Percentiles rank a stretch among this genome's conserved stretches.
phyloP scores from a whole-genome alignment of 75 land plant species.

The Pinus tabuliformis region DNA sequence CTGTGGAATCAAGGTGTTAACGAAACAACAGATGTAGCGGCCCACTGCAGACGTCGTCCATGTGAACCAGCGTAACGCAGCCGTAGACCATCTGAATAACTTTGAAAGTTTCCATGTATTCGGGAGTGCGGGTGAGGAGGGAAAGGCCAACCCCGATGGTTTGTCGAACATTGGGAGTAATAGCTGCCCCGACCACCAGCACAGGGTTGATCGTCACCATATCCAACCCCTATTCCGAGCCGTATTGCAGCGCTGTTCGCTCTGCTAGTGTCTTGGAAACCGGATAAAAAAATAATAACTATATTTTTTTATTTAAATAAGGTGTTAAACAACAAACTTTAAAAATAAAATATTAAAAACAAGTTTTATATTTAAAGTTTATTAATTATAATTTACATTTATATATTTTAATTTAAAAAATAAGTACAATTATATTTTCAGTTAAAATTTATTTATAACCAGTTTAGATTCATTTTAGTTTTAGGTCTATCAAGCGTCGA shows the following conservation, averaged over 20 bases:
- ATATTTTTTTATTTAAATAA: no score
- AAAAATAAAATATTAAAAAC: no score
- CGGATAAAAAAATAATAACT: no score
- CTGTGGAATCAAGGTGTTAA: neutral
- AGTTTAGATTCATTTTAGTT: no score
- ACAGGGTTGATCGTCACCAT: slow-evolving; percentile 20
- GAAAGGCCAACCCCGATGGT: neutral
- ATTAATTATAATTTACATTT: no score
- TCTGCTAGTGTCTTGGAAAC: slow-evolving; percentile 23
- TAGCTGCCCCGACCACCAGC: slow-evolving; percentile 21
- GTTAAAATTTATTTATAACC: no score
- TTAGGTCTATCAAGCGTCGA: no score
- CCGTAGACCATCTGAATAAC: slow-evolving; percentile 14
- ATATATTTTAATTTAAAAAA: no score
- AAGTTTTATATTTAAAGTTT: no score
- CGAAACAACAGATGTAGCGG: slow-evolving; percentile 9
- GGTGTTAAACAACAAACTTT: no score
- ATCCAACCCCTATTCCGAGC: slow-evolving; percentile 18
- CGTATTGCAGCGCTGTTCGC: slow-evolving; percentile 27
- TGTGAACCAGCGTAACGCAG: slow-evolving; percentile 13
- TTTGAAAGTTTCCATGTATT: neutral
- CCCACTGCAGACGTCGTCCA: slow-evolving; percentile 27
- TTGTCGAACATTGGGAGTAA: neutral
- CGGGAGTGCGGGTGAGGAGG: neutral
- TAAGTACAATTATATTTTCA: no score